A percentile compares a stretch with the other conserved stretches of the same genome.
phyloP scores from a whole-genome alignment of 176 grass and related monocot species.

The Musa acuminata region DNA sequence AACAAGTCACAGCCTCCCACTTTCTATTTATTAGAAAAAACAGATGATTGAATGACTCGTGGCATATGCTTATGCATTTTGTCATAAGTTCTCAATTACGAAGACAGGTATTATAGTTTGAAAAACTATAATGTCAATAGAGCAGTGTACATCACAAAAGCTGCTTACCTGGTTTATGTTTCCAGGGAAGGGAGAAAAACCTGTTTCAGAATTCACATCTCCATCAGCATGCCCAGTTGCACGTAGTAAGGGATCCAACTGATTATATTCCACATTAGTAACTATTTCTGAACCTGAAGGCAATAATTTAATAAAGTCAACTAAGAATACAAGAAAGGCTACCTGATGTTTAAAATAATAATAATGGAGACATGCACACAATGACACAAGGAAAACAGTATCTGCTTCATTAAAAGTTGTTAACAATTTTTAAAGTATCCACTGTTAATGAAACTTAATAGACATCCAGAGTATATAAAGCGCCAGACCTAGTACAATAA shows the following conservation, averaged over 20 bases:
- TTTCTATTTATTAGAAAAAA: too few relatives aligned
- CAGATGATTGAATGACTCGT: background rate
- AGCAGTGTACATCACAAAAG: too few relatives aligned
- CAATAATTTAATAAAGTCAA: constrained; percentile 3
- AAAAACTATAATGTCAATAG: too few relatives aligned
- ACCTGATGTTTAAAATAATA: too few relatives aligned
- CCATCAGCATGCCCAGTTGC: constrained; percentile 88
- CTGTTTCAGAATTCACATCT: constrained; percentile 74
- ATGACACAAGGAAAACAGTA: background rate
- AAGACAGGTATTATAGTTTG: too few relatives aligned
- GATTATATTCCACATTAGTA: constrained; percentile 98
- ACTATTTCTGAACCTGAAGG: constrained; percentile 70
- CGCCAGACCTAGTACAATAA: too few relatives aligned
- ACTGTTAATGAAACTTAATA: background rate
- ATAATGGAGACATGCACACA: too few relatives aligned
- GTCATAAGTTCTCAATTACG: too few relatives aligned
- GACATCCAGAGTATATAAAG: too few relatives aligned
- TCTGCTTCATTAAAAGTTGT: background rate
- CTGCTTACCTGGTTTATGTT: constrained; percentile 86
- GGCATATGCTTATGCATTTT: too few relatives aligned
- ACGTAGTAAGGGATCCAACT: constrained; percentile 86
- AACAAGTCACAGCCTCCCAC: too few relatives aligned
- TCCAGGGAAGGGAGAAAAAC: constrained; percentile 88
- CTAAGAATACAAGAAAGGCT: too few relatives aligned
- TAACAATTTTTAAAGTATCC: background rate